Evolutionary conservation across 2,329 filamentous ascomycete species (phyloP).

Genomic region (Passalora sequoiae): DNA sequence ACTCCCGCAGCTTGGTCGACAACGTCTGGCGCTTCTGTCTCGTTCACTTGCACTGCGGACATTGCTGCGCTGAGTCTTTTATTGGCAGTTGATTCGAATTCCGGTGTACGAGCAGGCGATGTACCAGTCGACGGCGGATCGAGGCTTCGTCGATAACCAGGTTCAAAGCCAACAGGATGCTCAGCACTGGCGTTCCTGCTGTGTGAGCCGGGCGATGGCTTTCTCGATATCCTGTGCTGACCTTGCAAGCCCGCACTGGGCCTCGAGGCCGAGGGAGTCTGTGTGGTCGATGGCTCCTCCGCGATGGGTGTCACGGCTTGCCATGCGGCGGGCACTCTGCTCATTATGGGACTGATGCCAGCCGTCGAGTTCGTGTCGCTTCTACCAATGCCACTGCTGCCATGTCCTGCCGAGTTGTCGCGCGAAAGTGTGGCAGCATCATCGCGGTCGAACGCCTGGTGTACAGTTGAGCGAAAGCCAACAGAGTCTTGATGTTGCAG

Average conservation of each 20-base stretch:
- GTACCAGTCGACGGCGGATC: conserved; percentile 55
- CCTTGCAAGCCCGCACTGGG: conserved; percentile 32
- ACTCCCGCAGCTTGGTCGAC: conserved; percentile 25
- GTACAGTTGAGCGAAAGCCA: conserved; percentile 52
- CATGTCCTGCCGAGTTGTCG: conserved; percentile 32
- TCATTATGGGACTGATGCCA: conserved; percentile 62
- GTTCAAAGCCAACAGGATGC: conserved; percentile 38
- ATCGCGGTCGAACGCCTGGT: conserved; percentile 59
- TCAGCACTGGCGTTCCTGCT: conserved; percentile 37
- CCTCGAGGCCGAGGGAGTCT: conserved; percentile 31
- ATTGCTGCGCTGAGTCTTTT: conserved; percentile 26
- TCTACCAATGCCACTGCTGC: conserved; percentile 30
- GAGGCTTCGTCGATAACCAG: conserved; percentile 54
- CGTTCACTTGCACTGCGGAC: conserved; percentile 23
- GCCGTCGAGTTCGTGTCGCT: conserved; percentile 60
- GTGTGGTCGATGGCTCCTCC: conserved; percentile 43
- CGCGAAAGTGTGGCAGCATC: conserved; percentile 53
- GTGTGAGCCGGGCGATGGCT: conserved; percentile 36
- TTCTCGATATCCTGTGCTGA: conserved; percentile 32
- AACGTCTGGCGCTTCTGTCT: conserved; percentile 22
- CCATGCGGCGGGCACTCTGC: conserved; percentile 41
- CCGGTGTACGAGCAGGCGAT: conserved; percentile 57
- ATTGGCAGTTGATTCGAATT: conserved; percentile 41
- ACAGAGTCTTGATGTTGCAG: conserved; percentile 47
- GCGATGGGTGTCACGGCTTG: conserved; percentile 53